Evolutionary conservation across 352 stramenopile species (phyloP).

Genomic region (Phytopythium mirpurense): DNA sequence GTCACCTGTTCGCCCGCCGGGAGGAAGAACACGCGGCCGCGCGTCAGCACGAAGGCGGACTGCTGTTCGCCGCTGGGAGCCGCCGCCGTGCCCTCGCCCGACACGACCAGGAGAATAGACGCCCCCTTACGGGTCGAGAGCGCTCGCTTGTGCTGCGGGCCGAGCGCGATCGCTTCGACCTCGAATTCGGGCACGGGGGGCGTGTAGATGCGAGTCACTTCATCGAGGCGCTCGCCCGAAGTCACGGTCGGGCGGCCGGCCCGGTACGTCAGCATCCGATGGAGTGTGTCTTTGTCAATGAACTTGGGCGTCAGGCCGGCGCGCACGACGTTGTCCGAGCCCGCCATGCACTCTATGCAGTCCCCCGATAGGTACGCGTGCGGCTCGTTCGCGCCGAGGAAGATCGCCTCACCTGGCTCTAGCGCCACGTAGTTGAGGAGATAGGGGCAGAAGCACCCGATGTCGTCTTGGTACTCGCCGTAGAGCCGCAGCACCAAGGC

Average conservation of each 20-base stretch:
- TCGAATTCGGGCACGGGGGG: conserved; percentile 91
- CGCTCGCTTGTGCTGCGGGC: conserved; percentile 26
- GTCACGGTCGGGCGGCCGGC: conserved; percentile 23
- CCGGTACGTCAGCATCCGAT: conserved; percentile 97
- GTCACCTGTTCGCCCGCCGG: conserved; percentile 33
- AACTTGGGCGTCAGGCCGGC: conserved; percentile 98
- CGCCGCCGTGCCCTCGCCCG: conserved; percentile 20
- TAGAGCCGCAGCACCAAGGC: conserved; percentile 89
- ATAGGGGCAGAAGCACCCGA: conserved; percentile 96
- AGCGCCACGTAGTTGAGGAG: conserved; percentile 98
- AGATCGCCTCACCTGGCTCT: conserved; percentile 95
- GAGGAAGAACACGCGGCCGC: conserved; percentile 51
- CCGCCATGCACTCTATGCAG: conserved; percentile 98
- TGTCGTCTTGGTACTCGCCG: conserved; percentile 94
- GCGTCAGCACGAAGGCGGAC: conserved; percentile 5
- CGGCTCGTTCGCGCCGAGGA: conserved; percentile 98
- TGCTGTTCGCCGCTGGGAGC: not conserved
- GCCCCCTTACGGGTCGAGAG: conserved; percentile 31
- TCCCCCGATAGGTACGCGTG: conserved; percentile 98
- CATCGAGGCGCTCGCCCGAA: conserved; percentile 27
- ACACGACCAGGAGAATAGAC: conserved; percentile 51
- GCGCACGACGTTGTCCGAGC: conserved; percentile 98
- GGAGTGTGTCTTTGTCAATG: conserved; percentile 97
- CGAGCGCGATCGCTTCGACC: conserved; percentile 61
- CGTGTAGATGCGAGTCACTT: conserved; percentile 78